Conservation (phyloP, 805 yeast genomes). For the Kuraishia borneana region DNA sequence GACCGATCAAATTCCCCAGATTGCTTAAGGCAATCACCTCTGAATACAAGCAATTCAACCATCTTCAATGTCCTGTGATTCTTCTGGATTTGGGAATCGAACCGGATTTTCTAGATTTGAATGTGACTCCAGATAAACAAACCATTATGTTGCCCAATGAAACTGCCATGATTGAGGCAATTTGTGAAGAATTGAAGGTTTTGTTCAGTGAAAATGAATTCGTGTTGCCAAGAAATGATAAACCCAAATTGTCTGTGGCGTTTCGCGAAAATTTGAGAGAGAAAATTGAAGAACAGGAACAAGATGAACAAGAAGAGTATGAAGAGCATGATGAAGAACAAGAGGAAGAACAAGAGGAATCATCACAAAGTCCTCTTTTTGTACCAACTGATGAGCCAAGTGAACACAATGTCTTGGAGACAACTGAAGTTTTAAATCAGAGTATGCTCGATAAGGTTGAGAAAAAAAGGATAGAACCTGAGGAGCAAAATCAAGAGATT, state of each 20-base stretch:
- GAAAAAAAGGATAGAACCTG: neutral
- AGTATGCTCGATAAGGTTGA: neutral
- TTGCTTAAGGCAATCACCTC: conserved; percentile 58
- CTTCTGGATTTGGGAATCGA: conserved; percentile 48
- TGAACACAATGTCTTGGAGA: too few relatives aligned
- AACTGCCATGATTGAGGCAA: conserved; percentile 36
- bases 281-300: conserved; percentile 1
- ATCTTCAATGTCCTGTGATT: conserved; percentile 62
- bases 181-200: conserved; percentile 37
- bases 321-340: conserved; percentile 5
- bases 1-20: conserved; percentile 59
- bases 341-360: conserved; percentile 3
- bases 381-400: too few relatives aligned
- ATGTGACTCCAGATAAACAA: conserved; percentile 88
- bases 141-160: conserved; percentile 63
- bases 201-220: conserved; percentile 29
- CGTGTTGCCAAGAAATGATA: conserved; percentile 12
- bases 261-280: neutral
- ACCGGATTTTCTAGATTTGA: conserved; percentile 56
- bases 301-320: conserved; percentile 4
- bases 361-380: neutral
- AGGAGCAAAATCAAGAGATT: neutral
- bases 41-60: conserved; percentile 59
- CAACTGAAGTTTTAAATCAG: too few relatives aligned
- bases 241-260: conserved; percentile 1